Evolutionary conservation across 495 filamentous ascomycete species (phyloP).

Genomic region (Endocarpon pusillum): DNA sequence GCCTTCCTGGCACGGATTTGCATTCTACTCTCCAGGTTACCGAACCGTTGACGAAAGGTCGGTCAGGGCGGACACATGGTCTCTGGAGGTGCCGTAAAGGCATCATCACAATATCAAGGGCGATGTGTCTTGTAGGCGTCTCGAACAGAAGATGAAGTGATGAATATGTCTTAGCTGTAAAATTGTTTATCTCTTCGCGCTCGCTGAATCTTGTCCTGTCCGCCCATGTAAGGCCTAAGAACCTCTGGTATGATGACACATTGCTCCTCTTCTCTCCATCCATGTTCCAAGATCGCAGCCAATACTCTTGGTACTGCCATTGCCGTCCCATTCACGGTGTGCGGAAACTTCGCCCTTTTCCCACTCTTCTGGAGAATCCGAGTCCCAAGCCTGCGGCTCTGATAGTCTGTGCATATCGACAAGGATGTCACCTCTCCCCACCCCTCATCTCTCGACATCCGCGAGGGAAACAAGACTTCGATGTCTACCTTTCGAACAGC

Average conservation of each 20-base stretch:
- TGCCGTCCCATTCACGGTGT: conserved; percentile 88
- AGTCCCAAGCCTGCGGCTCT: conserved; percentile 66
- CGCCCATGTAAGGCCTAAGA: conserved; percentile 68
- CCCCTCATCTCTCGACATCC: conserved; percentile 51
- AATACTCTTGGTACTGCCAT: conserved; percentile 79
- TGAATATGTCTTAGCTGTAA: too few species aligned
- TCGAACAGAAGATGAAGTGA: too few species aligned
- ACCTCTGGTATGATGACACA: conserved; percentile 58
- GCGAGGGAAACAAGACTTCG: conserved; percentile 82
- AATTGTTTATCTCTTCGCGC: too few species aligned
- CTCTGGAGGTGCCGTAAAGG: too few species aligned
- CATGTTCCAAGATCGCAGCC: conserved; percentile 83
- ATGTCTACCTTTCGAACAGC: conserved; percentile 80
- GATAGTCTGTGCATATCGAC: conserved; percentile 89
- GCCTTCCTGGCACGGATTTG: too few species aligned
- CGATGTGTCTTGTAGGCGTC: too few species aligned
- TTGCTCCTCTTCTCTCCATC: conserved; percentile 53
- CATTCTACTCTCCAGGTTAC: too few species aligned
- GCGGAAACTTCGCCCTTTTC: conserved; percentile 41
- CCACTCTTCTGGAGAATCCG: conserved; percentile 32
- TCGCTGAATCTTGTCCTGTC: conserved; percentile 40
- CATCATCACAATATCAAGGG: too few species aligned
- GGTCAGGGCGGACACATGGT: too few species aligned
- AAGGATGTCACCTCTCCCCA: conserved; percentile 91
- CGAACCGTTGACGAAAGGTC: too few species aligned